Conservation (phyloP, 345 rosid genomes). For the Salix caprea region DNA sequence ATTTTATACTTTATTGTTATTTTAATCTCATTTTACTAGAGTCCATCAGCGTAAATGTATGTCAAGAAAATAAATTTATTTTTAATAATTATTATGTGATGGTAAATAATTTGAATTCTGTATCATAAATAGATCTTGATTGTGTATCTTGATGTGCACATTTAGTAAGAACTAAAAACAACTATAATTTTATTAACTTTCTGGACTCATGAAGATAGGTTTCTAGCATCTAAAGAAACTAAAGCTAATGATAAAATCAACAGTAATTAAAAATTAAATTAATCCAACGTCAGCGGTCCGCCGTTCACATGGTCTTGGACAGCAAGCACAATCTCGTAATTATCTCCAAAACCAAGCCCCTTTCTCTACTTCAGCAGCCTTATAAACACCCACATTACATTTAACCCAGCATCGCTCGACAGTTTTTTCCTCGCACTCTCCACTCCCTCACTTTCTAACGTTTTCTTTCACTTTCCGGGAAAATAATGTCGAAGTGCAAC, state of each 20-base stretch:
- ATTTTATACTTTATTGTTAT: not conserved
- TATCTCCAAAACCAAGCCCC: slow-evolving; percentile 4
- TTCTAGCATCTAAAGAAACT: too few relatives aligned
- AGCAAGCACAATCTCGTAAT: slow-evolving; percentile 13
- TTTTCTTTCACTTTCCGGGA: slow-evolving; percentile 16
- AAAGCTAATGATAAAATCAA: too few relatives aligned
- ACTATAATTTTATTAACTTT: too few relatives aligned
- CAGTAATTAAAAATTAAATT: not conserved
- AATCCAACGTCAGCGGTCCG: not conserved
- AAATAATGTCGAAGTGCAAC: slow-evolving; percentile 44
- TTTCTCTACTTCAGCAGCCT: not conserved
- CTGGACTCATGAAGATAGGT: too few relatives aligned
- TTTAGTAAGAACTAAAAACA: too few relatives aligned
- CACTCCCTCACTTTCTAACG: slow-evolving; percentile 8
- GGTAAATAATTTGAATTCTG: too few relatives aligned
- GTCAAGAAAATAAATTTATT: too few relatives aligned
- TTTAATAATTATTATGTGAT: too few relatives aligned
- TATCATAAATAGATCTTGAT: too few relatives aligned
- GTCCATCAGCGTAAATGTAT: too few relatives aligned
- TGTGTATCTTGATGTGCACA: too few relatives aligned
- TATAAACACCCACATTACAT: not conserved
- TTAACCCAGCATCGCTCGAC: not conserved
- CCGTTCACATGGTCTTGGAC: slow-evolving; percentile 6
- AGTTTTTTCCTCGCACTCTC: not conserved
- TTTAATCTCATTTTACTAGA: not conserved